Conservation (phyloP, 352 stramenopile species). For the Chrysophaeum taylorii region DNA sequence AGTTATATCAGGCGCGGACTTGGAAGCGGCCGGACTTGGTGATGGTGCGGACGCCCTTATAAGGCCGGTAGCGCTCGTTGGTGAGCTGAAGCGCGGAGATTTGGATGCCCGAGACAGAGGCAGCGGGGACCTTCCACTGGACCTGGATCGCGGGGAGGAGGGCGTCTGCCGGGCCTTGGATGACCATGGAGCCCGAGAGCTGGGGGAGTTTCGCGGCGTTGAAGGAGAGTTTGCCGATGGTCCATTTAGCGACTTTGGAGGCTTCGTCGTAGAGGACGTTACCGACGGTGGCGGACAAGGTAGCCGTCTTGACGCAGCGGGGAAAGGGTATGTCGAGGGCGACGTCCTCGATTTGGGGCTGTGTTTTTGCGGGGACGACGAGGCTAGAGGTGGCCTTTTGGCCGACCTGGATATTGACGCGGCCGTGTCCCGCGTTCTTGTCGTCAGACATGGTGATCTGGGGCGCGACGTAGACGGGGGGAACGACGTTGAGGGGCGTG, state of each 20-base stretch:
- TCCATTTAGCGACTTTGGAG: constrained; percentile 84
- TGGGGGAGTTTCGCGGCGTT: constrained; percentile 68
- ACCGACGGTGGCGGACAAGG: constrained; percentile 79
- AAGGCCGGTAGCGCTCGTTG: constrained; percentile 93
- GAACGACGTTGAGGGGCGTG: constrained; percentile 11
- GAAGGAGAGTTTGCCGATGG: constrained; percentile 68
- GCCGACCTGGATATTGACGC: constrained; percentile 39
- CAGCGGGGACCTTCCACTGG: constrained; percentile 88
- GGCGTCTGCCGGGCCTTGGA: constrained; percentile 64
- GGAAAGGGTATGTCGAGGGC: constrained; percentile 88
- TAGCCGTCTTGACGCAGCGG: constrained; percentile 78
- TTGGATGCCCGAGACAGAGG: constrained; percentile 84
- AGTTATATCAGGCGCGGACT: constrained; percentile 68
- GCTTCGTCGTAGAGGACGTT: constrained; percentile 85
- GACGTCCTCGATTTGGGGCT: constrained; percentile 68
- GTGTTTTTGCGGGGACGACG: constrained; percentile 46
- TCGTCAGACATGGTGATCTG: constrained; percentile 9
- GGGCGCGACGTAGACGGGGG: not conserved
- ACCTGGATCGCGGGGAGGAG: constrained; percentile 79
- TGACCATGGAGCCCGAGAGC: constrained; percentile 77
- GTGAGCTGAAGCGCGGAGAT: constrained; percentile 83
- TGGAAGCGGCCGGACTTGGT: constrained; percentile 87
- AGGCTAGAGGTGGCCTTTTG: constrained; percentile 50
- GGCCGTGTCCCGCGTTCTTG: constrained; percentile 24
- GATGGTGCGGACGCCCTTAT: constrained; percentile 93